Conservation (phyloP, 805 yeast genomes). For the Wickerhamiella azyma region DNA sequence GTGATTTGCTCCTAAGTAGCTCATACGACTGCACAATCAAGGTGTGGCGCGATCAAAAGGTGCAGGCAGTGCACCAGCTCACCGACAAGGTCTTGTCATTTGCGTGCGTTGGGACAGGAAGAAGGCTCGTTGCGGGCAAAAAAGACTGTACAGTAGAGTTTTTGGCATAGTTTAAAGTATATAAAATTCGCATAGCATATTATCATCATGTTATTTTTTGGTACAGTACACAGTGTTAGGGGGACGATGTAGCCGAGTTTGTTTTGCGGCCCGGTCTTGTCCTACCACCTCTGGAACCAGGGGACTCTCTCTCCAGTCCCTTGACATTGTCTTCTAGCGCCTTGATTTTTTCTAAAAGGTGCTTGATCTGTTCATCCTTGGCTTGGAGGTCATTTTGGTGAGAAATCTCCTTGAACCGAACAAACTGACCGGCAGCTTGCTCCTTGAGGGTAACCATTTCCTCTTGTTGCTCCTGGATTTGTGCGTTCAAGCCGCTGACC, state of each 20-base stretch:
- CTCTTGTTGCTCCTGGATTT: slow-evolving; percentile 21
- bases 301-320: neutral
- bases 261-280: neutral
- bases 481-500: slow-evolving; percentile 20
- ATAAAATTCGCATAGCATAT: neutral
- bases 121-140: slow-evolving; percentile 55
- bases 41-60: slow-evolving; percentile 49
- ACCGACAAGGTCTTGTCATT: slow-evolving; percentile 61
- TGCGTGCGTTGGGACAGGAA: slow-evolving; percentile 37
- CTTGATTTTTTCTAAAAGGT: slow-evolving; percentile 19
- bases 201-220: neutral
- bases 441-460: slow-evolving; percentile 16
- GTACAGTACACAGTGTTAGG: neutral
- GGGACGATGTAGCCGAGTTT: neutral
- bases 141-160: slow-evolving; percentile 75
- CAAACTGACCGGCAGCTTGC: slow-evolving; percentile 20
- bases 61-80: slow-evolving; percentile 38
- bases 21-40: slow-evolving; percentile 62
- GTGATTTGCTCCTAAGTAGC: slow-evolving; percentile 34
- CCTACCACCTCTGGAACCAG: slow-evolving; percentile 1
- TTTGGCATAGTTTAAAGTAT: slow-evolving; percentile 20
- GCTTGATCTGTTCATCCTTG: slow-evolving; percentile 20
- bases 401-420: slow-evolving; percentile 18
- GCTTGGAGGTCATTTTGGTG: slow-evolving; percentile 22
- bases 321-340: slow-evolving; percentile 17